These are phyloP conservation scores for Coccomyxa sp. DNA, from an alignment of 139 green algal species.

Conservation along the genomic window DNA sequence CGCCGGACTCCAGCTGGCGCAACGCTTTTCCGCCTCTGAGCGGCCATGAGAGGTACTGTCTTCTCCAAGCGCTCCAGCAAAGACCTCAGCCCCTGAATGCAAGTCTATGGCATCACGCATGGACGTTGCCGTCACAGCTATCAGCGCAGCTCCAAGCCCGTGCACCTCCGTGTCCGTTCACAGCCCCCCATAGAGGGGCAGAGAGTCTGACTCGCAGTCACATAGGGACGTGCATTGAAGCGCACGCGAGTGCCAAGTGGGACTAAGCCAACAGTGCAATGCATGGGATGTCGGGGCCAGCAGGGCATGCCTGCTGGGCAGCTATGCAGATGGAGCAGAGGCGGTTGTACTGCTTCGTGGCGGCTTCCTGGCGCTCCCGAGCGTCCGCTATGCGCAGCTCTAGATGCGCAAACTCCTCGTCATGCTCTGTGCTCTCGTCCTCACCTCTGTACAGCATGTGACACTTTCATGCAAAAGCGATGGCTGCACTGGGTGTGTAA, in stretches of 20 bases:
- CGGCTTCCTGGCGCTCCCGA: constrained; percentile 13
- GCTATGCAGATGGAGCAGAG: constrained; percentile 60
- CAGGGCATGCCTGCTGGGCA: constrained; percentile 41
- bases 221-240: neutral
- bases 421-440: too few relatives aligned
- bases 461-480: too few relatives aligned
- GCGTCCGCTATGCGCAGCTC: constrained; percentile 40
- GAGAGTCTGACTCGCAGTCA: neutral
- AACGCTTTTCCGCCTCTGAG: neutral
- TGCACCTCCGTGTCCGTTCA: too few relatives aligned
- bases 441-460: too few relatives aligned
- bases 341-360: constrained; percentile 54
- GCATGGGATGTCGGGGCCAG: neutral
- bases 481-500: too few relatives aligned
- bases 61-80: constrained; percentile 50
- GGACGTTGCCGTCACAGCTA: neutral
- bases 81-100: constrained; percentile 43
- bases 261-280: neutral
- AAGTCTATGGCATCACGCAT: neutral
- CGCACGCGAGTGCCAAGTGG: neutral
- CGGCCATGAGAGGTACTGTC: constrained; percentile 21
- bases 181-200: neutral
- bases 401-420: too few relatives aligned
- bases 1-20: constrained; percentile 1
- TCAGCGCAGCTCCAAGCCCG: neutral